Evolutionary conservation across 345 rosid species (phyloP).

Genomic region (Hibiscus syriacus): DNA sequence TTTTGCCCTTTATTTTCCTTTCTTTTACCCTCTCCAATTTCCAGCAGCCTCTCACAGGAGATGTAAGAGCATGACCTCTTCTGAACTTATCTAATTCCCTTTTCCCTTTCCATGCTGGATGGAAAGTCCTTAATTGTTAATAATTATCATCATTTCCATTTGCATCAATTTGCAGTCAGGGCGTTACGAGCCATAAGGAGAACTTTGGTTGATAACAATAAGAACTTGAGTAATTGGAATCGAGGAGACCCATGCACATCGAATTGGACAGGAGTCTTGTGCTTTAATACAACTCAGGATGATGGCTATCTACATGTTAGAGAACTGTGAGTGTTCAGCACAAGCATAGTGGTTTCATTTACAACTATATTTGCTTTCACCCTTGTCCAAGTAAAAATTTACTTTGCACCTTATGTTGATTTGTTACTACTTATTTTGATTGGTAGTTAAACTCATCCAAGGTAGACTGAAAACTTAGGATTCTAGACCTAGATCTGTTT

Average conservation of each 20-base stretch:
- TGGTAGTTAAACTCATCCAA: too few relatives aligned
- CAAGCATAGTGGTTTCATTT: background rate
- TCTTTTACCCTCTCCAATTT: background rate
- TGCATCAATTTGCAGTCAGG: constrained; percentile 35
- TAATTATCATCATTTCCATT: background rate
- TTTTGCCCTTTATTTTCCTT: background rate
- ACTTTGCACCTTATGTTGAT: background rate
- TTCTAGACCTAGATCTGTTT: too few relatives aligned
- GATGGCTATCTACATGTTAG: constrained; percentile 77
- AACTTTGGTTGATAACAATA: constrained; percentile 49
- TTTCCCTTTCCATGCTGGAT: background rate
- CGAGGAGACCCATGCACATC: constrained; percentile 78
- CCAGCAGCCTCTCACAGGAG: background rate
- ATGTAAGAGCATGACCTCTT: background rate
- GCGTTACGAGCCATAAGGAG: constrained; percentile 53
- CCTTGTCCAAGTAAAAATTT: background rate
- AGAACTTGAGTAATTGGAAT: constrained; percentile 63
- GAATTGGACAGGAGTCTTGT: constrained; percentile 88
- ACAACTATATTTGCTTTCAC: constrained; percentile 5
- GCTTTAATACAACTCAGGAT: constrained; percentile 40
- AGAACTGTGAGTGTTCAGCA: constrained; percentile 47
- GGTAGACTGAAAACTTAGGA: too few relatives aligned
- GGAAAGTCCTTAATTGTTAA: background rate
- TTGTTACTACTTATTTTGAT: too few relatives aligned
- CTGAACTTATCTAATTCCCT: background rate